These are phyloP conservation scores for Ophiostoma australiae DNA, from an alignment of 2,329 filamentous ascomycete genomes.

Conservation along the genomic window DNA sequence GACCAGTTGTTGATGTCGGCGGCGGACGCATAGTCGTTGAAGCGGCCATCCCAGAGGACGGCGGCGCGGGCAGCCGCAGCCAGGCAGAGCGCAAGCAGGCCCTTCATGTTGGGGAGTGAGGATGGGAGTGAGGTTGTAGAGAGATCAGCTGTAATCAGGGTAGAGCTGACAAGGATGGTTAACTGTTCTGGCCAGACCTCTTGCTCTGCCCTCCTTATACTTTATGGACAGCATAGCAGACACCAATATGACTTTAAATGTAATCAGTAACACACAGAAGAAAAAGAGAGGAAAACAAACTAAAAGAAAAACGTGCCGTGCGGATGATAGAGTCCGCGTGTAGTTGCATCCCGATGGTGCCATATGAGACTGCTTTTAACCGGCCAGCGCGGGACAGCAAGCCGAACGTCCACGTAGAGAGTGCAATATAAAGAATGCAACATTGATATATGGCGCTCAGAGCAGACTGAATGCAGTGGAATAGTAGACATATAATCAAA, in stretches of 20 bases:
- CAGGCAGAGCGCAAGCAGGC: not conserved
- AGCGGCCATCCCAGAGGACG: conserved; percentile 57
- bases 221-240: not conserved
- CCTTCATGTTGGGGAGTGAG: not conserved
- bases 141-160: not conserved
- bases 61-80: conserved; percentile 27
- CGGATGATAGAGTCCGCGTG: not conserved
- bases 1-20: conserved; percentile 58
- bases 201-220: not conserved
- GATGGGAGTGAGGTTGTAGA: not conserved
- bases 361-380: conserved; percentile 1
- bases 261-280: too few species aligned
- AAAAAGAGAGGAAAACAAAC: too few species aligned
- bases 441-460: not conserved
- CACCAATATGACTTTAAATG: not conserved
- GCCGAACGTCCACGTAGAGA: not conserved
- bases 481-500: not conserved
- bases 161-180: not conserved
- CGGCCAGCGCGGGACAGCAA: conserved; percentile 1
- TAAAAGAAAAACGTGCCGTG: not conserved
- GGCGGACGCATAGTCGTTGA: conserved; percentile 54
- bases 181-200: not conserved
- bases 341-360: not conserved
- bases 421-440: not conserved
- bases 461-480: too few species aligned